phyloP scores from a whole-genome alignment of 345 rosid species.

The Gossypium rotundifolium region DNA sequence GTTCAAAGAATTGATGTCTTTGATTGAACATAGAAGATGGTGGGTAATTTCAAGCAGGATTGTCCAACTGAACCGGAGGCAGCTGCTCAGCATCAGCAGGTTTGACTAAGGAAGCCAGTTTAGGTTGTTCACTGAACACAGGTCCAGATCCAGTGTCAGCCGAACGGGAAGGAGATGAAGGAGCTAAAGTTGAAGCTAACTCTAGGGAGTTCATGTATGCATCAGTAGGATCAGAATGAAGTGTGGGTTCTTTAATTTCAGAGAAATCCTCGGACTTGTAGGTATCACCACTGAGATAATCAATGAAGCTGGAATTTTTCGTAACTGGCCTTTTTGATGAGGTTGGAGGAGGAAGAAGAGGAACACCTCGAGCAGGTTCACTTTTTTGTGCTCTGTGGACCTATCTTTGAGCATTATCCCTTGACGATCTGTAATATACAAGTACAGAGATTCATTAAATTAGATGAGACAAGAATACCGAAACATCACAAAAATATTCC shows the following conservation, averaged over 20 bases:
- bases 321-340: slow-evolving; percentile 61
- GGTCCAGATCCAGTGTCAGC: slow-evolving; percentile 20
- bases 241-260: slow-evolving; percentile 23
- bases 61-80: slow-evolving; percentile 74
- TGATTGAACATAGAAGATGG: slow-evolving; percentile 63
- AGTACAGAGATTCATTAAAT: background rate
- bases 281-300: slow-evolving; percentile 84
- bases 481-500: background rate
- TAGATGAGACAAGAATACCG: background rate
- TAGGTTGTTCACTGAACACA: slow-evolving; percentile 35
- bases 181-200: slow-evolving; percentile 28
- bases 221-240: slow-evolving; percentile 27
- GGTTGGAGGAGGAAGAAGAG: slow-evolving; percentile 89
- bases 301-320: slow-evolving; percentile 40
- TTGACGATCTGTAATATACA: slow-evolving; percentile 47
- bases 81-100: slow-evolving; percentile 34
- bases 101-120: slow-evolving; percentile 34
- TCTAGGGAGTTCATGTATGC: slow-evolving; percentile 34
- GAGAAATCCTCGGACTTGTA: slow-evolving; percentile 52
- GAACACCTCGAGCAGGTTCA: slow-evolving; percentile 33
- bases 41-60: slow-evolving; percentile 39
- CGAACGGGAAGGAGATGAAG: slow-evolving; percentile 14
- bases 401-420: slow-evolving; percentile 42
- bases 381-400: slow-evolving; percentile 35
- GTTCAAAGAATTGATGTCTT: slow-evolving; percentile 63